phyloP scores from a whole-genome alignment of 441 rosid genomes.

The Populus trichocarpa region DNA sequence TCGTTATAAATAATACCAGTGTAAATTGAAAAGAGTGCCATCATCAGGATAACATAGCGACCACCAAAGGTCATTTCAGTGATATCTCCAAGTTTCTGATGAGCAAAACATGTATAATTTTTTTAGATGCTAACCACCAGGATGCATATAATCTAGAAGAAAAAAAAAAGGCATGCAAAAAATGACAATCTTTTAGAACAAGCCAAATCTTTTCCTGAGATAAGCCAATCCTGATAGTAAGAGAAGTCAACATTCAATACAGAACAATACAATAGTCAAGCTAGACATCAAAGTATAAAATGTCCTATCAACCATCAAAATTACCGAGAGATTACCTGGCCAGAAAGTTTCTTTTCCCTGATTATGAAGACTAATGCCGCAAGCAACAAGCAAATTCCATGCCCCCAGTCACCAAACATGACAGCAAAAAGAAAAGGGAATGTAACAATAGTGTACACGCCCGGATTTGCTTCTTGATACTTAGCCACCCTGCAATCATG shows the following conservation, averaged over 20 bases:
- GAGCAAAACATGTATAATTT: slow-evolving; percentile 17
- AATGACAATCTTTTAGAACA: not conserved
- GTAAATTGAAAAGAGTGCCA: slow-evolving; percentile 89
- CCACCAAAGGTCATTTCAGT: slow-evolving; percentile 96
- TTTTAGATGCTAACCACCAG: not conserved
- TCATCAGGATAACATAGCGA: slow-evolving; percentile 90
- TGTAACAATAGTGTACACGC: slow-evolving; percentile 74
- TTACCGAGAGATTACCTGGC: slow-evolving; percentile 59
- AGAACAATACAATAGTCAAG: slow-evolving; percentile 1
- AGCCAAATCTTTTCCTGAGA: not conserved
- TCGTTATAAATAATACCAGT: slow-evolving; percentile 93
- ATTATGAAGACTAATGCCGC: slow-evolving; percentile 53
- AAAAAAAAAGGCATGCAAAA: not conserved
- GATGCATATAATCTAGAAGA: not conserved
- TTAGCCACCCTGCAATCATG: slow-evolving; percentile 72
- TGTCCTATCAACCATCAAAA: not conserved
- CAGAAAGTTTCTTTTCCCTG: slow-evolving; percentile 78
- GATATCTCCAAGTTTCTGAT: slow-evolving; percentile 84
- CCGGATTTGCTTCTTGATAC: slow-evolving; percentile 98
- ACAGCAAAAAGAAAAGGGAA: slow-evolving; percentile 99
- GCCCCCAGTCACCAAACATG: slow-evolving; percentile 99
- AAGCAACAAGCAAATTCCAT: slow-evolving; percentile 89
- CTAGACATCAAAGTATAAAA: slow-evolving; percentile 2
- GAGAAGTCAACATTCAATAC: not conserved
- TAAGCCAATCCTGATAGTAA: not conserved